Percentiles rank a stretch among this genome's conserved stretches.
phyloP scores from a whole-genome alignment of 1,139 yeast species.

The Suhomyces kunorum region DNA sequence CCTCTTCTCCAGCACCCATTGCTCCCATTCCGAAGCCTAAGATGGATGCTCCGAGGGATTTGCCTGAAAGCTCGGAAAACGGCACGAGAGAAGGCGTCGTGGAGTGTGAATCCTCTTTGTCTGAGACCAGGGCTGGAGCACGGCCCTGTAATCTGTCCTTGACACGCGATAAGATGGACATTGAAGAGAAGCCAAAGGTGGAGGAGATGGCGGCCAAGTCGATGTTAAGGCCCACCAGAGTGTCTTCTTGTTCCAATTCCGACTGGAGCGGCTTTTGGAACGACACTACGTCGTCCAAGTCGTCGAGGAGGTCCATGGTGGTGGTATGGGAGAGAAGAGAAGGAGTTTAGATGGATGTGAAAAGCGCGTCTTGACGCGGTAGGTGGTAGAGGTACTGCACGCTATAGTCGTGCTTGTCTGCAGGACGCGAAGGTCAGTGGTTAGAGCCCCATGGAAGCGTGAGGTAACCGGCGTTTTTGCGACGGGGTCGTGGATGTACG shows the following conservation, averaged over 20 bases:
- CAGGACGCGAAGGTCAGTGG: no score
- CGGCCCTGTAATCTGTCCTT: conserved; percentile 20
- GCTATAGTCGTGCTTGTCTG: no score
- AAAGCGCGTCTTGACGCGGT: background rate
- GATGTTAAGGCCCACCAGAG: conserved; percentile 17
- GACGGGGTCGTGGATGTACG: no score
- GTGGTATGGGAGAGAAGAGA: background rate
- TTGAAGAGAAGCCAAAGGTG: conserved; percentile 13
- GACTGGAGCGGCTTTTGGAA: conserved; percentile 11
- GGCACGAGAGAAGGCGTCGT: background rate
- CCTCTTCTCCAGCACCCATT: background rate
- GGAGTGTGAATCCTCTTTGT: background rate
- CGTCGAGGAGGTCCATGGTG: conserved; percentile 26
- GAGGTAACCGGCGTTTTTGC: no score
- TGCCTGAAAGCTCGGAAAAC: background rate
- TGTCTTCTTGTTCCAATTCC: conserved; percentile 15
- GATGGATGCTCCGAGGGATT: conserved; percentile 16
- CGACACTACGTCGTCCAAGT: conserved; percentile 20
- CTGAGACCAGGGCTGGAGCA: conserved; percentile 5
- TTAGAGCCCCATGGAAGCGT: no score
- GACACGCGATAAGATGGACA: conserved; percentile 21
- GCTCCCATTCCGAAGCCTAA: conserved; percentile 13
- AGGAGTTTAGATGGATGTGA: background rate
- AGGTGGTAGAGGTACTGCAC: no score
- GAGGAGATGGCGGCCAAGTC: conserved; percentile 19